Percentiles rank a stretch among this genome's conserved stretches.
Conservation (phyloP, 495 filamentous ascomycete species). For the Polyplosphaeria fusca region DNA sequence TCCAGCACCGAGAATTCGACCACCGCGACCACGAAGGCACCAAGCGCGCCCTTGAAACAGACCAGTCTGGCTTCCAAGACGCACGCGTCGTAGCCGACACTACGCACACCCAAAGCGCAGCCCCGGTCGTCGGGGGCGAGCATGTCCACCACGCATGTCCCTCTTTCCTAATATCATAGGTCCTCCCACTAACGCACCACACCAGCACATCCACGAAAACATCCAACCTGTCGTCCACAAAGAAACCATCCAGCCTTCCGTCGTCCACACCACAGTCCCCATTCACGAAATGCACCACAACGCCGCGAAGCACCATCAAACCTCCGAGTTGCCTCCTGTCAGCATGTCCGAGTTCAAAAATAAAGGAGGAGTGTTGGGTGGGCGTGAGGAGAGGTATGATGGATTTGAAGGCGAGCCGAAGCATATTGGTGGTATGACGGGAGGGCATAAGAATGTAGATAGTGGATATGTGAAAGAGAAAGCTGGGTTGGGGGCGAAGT, state of each 20-base stretch:
- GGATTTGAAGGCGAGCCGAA: slow-evolving; percentile 57
- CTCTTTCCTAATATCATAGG: background rate
- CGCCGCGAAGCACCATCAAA: slow-evolving; percentile 56
- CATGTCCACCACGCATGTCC: slow-evolving; percentile 51
- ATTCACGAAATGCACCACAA: slow-evolving; percentile 66
- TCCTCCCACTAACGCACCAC: background rate
- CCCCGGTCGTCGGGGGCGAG: slow-evolving; percentile 54
- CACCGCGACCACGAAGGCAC: slow-evolving; percentile 51
- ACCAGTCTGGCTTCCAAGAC: slow-evolving; percentile 52
- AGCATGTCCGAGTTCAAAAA: slow-evolving; percentile 58
- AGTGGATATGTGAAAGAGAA: slow-evolving; percentile 28
- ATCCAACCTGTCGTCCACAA: slow-evolving; percentile 66
- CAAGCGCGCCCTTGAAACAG: slow-evolving; percentile 46
- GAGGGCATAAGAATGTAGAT: background rate
- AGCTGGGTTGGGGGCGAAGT: slow-evolving; percentile 45
- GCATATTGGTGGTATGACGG: slow-evolving; percentile 39
- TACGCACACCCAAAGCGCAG: slow-evolving; percentile 46
- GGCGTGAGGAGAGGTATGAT: slow-evolving; percentile 54
- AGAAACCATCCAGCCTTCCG: slow-evolving; percentile 59
- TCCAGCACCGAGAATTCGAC: slow-evolving; percentile 55
- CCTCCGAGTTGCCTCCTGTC: slow-evolving; percentile 57
- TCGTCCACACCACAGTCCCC: slow-evolving; percentile 65
- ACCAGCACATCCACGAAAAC: slow-evolving; percentile 56
- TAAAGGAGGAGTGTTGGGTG: slow-evolving; percentile 54
- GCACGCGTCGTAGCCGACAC: slow-evolving; percentile 48